Conservation (phyloP, 2,329 filamentous ascomycete genomes). For the Diaporthe eres region DNA sequence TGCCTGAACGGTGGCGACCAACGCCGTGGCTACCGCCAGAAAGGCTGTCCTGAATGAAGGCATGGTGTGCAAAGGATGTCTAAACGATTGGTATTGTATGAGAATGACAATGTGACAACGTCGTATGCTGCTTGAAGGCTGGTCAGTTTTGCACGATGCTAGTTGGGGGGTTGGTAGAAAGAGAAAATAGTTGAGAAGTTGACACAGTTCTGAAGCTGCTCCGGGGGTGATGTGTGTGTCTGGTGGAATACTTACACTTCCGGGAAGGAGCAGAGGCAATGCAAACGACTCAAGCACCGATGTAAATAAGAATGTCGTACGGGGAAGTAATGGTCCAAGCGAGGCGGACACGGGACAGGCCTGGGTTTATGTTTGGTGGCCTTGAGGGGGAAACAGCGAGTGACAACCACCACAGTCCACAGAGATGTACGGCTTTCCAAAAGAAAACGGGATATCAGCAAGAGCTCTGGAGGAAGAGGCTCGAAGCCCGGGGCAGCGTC, state of each 20-base stretch:
- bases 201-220: not conserved
- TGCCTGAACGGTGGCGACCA: conserved; percentile 67
- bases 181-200: not conserved
- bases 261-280: conserved; percentile 9
- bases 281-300: not conserved
- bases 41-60: conserved; percentile 66
- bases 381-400: conserved; percentile 18
- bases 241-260: conserved; percentile 4
- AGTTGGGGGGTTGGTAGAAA: not conserved
- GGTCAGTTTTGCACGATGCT: not conserved
- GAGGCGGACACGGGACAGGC: conserved; percentile 14
- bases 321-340: not conserved
- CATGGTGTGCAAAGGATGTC: conserved; percentile 58
- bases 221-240: too few species aligned
- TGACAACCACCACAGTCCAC: conserved; percentile 14
- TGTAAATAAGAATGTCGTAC: not conserved
- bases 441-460: not conserved
- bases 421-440: not conserved
- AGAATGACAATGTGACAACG: not conserved
- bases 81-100: not conserved
- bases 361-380: not conserved
- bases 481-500: conserved; percentile 5
- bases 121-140: not conserved
- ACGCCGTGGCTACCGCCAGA: conserved; percentile 67
- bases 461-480: not conserved